These are phyloP conservation scores for Pythium angustatum DNA, from an alignment of 352 stramenopile genomes.

Conservation along the genomic window DNA sequence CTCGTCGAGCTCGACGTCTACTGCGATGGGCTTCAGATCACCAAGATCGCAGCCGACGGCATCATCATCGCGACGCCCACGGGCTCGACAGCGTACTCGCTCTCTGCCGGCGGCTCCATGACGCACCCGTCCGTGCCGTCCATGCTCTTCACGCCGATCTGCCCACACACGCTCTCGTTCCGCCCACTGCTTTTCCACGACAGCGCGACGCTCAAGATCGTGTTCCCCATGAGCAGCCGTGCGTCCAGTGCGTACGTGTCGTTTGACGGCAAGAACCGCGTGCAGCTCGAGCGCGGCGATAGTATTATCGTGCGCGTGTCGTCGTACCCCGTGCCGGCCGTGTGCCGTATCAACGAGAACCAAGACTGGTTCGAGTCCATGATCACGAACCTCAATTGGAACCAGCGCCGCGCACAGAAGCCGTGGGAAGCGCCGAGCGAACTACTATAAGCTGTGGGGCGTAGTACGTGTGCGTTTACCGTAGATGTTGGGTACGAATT, in stretches of 20 bases:
- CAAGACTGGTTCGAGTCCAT: conserved; percentile 93
- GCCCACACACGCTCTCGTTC: conserved; percentile 96
- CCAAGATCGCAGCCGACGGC: conserved; percentile 95
- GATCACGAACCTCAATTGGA: conserved; percentile 94
- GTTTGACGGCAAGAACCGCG: conserved; percentile 91
- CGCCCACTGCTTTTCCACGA: conserved; percentile 91
- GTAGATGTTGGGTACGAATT: background rate
- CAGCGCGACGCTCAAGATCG: conserved; percentile 89
- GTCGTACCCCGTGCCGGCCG: conserved; percentile 85
- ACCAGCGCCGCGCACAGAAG: conserved; percentile 84
- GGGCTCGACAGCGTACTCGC: conserved; percentile 97
- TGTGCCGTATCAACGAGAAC: conserved; percentile 88
- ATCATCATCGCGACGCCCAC: conserved; percentile 99
- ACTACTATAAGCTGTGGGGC: conserved; percentile 10
- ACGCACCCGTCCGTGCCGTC: conserved; percentile 96
- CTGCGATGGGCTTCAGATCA: conserved; percentile 95
- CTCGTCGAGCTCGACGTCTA: conserved; percentile 97
- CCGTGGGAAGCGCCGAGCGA: conserved; percentile 42
- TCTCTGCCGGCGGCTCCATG: conserved; percentile 97
- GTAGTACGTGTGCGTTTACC: background rate
- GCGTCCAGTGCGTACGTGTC: conserved; percentile 80
- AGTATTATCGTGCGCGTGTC: conserved; percentile 85
- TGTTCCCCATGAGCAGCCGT: conserved; percentile 80
- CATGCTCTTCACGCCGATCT: conserved; percentile 99
- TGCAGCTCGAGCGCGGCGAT: conserved; percentile 86